Percentiles rank a stretch among this genome's conserved stretches.
Evolutionary conservation across 805 yeast genomes (phyloP).

Genomic region (Teunomyces pallodes): DNA sequence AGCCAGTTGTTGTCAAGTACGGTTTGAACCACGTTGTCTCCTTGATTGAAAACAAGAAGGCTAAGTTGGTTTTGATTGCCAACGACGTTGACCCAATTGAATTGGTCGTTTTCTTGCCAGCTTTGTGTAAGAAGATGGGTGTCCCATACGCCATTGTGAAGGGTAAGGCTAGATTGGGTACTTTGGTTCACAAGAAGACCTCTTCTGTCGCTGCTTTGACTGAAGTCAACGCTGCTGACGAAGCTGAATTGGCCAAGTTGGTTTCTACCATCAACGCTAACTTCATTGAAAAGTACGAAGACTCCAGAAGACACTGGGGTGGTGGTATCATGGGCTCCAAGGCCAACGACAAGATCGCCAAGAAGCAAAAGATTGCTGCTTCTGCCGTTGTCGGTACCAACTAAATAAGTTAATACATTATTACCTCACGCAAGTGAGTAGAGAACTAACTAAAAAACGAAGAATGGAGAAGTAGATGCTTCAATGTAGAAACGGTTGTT

Average conservation of each 20-base stretch:
- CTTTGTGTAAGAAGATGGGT: constrained; percentile 99
- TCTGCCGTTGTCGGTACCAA: constrained; percentile 18
- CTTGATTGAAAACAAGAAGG: constrained; percentile 96
- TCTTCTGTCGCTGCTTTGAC: constrained; percentile 96
- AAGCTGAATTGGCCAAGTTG: constrained; percentile 89
- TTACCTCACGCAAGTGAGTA: not conserved
- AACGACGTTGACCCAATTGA: constrained; percentile 99
- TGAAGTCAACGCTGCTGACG: constrained; percentile 92
- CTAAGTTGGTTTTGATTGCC: constrained; percentile 94
- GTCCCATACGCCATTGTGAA: constrained; percentile 97
- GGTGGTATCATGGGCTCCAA: constrained; percentile 98
- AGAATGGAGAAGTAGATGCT: not conserved
- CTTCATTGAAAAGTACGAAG: constrained; percentile 93
- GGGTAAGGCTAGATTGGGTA: constrained; percentile 98
- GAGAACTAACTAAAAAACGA: not conserved
- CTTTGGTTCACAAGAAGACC: constrained; percentile 95
- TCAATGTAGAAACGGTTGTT: too few relatives aligned
- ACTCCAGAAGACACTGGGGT: constrained; percentile 98
- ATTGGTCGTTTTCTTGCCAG: constrained; percentile 95
- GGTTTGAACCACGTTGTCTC: constrained; percentile 99
- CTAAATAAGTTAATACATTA: constrained; percentile 4
- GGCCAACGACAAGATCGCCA: constrained; percentile 81
- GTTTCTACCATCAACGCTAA: constrained; percentile 90
- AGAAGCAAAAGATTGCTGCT: constrained; percentile 61
- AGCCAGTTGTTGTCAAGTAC: constrained; percentile 96